Evolutionary conservation across 129 eudicot species (phyloP).

Genomic region (Lactuca saligna): DNA sequence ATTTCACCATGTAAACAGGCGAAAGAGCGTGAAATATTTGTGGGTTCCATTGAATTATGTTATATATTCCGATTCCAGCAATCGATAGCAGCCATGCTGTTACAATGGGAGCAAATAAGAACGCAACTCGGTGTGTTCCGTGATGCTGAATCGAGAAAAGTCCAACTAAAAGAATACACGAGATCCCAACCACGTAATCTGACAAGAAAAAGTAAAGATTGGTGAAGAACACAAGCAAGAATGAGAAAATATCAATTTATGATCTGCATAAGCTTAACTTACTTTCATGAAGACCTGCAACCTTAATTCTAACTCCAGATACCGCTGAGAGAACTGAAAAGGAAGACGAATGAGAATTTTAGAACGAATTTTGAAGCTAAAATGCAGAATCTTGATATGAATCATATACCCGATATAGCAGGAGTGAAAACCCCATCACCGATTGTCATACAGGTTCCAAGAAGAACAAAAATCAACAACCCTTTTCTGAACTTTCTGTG

Average conservation of each 20-base stretch:
- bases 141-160: constrained; percentile 73
- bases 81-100: constrained; percentile 69
- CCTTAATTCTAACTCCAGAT: constrained; percentile 49
- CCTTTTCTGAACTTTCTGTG: constrained; percentile 44
- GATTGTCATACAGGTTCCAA: constrained; percentile 63
- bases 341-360: background rate
- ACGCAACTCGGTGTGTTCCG: constrained; percentile 68
- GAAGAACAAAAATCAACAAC: constrained; percentile 45
- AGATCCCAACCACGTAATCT: constrained; percentile 53
- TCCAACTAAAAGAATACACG: constrained; percentile 54
- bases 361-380: background rate
- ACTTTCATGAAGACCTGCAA: constrained; percentile 50
- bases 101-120: constrained; percentile 73
- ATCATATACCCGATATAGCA: constrained; percentile 56
- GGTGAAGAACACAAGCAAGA: background rate
- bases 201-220: constrained; percentile 2
- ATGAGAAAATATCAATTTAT: background rate
- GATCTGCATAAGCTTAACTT: constrained; percentile 19
- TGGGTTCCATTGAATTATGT: constrained; percentile 63
- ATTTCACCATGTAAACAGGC: constrained; percentile 61
- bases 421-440: constrained; percentile 66
- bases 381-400: background rate
- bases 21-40: constrained; percentile 58
- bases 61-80: constrained; percentile 63
- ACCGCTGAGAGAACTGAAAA: constrained; percentile 60